Conservation (phyloP, 768 basidiomycete species). For the Chalciporus piperatus region DNA sequence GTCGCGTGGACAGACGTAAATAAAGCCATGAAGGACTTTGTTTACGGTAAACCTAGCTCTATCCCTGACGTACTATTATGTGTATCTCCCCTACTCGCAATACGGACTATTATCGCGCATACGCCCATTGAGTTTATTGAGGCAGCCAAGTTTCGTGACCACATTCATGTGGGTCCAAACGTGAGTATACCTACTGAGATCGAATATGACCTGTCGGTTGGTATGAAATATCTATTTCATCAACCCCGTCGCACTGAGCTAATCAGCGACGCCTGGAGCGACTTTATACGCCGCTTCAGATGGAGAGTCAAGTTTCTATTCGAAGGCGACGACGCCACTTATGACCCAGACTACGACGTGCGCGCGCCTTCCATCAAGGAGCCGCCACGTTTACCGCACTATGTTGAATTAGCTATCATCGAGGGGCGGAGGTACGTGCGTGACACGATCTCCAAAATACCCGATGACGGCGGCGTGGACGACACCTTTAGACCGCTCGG, state of each 20-base stretch:
- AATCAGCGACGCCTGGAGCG: not conserved
- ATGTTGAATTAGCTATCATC: not conserved
- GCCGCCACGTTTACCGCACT: constrained; percentile 3
- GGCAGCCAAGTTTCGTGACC: too few relatives aligned
- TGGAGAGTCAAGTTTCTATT: constrained; percentile 4
- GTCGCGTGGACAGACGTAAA: too few relatives aligned
- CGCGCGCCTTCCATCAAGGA: not conserved
- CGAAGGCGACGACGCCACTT: not conserved
- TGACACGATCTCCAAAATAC: not conserved
- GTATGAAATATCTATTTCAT: too few relatives aligned
- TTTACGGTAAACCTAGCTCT: too few relatives aligned
- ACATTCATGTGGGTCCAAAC: too few relatives aligned
- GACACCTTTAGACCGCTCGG: constrained; percentile 3
- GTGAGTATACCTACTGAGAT: too few relatives aligned
- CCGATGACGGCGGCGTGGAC: not conserved
- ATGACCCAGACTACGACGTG: constrained; percentile 18
- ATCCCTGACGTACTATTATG: too few relatives aligned
- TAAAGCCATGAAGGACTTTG: too few relatives aligned
- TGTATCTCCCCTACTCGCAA: too few relatives aligned
- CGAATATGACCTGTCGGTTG: too few relatives aligned
- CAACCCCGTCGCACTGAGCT: not conserved
- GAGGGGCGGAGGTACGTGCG: not conserved
- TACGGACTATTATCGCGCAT: too few relatives aligned
- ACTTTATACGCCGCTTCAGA: constrained; percentile 4
- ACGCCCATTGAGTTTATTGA: too few relatives aligned